Percentiles rank a stretch among this genome's conserved stretches.
These are phyloP conservation scores for Cystofilobasidium ferigula DNA, from an alignment of 768 basidiomycete genomes.

Conservation along the genomic window DNA sequence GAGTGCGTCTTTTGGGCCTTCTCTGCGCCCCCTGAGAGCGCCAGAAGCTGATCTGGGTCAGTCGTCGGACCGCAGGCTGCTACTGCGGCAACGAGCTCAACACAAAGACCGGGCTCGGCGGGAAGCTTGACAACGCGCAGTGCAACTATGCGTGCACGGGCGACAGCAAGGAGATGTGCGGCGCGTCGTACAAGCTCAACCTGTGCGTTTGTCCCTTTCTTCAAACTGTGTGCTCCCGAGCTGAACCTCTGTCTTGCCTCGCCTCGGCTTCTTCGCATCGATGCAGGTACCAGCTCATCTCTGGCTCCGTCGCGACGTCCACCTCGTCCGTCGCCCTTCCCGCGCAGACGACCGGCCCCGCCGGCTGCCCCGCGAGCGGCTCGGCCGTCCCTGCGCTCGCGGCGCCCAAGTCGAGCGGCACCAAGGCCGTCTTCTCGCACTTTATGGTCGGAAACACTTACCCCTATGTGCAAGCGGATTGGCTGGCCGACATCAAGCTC, in stretches of 20 bases:
- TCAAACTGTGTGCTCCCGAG: no score
- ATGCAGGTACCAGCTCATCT: no score
- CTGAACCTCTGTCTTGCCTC: no score
- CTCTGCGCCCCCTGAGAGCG: no score
- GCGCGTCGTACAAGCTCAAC: not conserved
- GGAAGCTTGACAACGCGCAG: not conserved
- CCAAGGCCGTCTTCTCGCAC: constrained; percentile 14
- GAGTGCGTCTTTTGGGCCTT: no score
- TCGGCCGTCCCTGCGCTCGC: constrained; percentile 8
- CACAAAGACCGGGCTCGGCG: not conserved
- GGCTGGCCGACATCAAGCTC: constrained; percentile 19
- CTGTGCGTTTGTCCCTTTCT: no score
- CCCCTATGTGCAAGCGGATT: constrained; percentile 16
- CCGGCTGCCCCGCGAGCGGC: not conserved
- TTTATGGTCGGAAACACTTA: not conserved
- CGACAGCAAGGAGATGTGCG: not conserved
- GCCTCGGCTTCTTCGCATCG: no score
- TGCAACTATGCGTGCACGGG: not conserved
- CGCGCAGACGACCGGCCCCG: not conserved
- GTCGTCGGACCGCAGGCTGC: not conserved
- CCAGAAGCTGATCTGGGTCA: not conserved
- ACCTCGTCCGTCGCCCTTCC: not conserved
- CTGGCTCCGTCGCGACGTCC: no score
- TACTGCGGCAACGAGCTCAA: not conserved
- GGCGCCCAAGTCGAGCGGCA: constrained; percentile 2